Conservation (phyloP, 768 basidiomycete species). For the Tremella mesenterica region DNA sequence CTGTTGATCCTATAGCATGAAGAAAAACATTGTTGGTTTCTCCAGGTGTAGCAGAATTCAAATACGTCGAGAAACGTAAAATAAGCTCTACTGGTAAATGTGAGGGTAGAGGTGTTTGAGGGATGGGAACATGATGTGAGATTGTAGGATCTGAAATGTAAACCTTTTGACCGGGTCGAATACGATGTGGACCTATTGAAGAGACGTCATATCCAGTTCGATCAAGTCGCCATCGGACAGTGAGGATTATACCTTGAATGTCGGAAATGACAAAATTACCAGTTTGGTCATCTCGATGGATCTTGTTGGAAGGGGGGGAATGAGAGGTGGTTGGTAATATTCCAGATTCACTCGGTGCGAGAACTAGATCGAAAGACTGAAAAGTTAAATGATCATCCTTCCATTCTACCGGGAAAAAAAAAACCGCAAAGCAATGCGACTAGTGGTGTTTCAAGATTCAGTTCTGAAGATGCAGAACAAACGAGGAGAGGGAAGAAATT, state of each 20-base stretch:
- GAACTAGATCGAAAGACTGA: constrained; percentile 75
- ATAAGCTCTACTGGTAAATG: constrained; percentile 54
- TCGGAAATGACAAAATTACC: constrained; percentile 66
- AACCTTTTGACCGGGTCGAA: constrained; percentile 70
- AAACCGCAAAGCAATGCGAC: background rate
- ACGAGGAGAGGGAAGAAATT: too few relatives aligned
- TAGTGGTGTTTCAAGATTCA: background rate
- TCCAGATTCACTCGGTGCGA: too few relatives aligned
- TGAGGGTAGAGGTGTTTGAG: constrained; percentile 1
- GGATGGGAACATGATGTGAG: constrained; percentile 25
- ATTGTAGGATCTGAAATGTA: constrained; percentile 65
- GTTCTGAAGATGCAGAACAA: too few relatives aligned
- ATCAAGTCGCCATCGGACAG: constrained; percentile 70
- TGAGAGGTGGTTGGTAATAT: constrained; percentile 76
- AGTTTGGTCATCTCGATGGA: constrained; percentile 52
- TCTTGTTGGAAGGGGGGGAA: constrained; percentile 60
- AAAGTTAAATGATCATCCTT: too few relatives aligned
- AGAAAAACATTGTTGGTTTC: constrained; percentile 50
- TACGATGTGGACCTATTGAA: constrained; percentile 66
- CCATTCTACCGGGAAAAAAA: constrained; percentile 42
- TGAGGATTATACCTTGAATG: constrained; percentile 66
- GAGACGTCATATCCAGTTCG: constrained; percentile 78
- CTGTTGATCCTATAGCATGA: constrained; percentile 53
- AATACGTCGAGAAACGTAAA: constrained; percentile 49
- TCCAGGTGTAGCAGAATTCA: background rate